Evolutionary conservation across 441 rosid species (phyloP).

Genomic region (Pelargonium citronellum): DNA sequence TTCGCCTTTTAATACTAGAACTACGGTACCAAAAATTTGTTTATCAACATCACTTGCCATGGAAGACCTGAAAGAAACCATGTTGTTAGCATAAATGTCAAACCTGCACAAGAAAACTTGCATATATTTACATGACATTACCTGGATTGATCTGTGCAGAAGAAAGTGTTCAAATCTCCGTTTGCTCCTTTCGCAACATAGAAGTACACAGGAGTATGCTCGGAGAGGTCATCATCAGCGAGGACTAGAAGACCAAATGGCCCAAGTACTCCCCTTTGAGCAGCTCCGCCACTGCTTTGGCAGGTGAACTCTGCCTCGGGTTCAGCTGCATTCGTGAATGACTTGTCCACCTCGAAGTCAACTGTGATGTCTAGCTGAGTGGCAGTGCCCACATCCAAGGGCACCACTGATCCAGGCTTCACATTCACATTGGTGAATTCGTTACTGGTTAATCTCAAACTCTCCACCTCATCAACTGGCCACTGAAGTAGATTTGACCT

Average conservation of each 20-base stretch:
- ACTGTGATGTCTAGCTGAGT: constrained; percentile 65
- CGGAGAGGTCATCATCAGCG: constrained; percentile 50
- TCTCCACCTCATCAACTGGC: constrained; percentile 79
- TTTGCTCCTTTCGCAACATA: constrained; percentile 48
- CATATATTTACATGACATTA: constrained; percentile 15
- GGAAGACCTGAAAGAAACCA: constrained; percentile 49
- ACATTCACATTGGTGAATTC: constrained; percentile 39
- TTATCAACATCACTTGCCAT: constrained; percentile 63
- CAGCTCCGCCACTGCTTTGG: constrained; percentile 44
- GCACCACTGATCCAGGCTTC: constrained; percentile 51
- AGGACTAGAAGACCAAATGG: constrained; percentile 81
- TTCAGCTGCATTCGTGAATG: constrained; percentile 29
- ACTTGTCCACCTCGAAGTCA: constrained; percentile 53
- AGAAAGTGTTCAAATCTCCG: constrained; percentile 47
- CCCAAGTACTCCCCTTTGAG: constrained; percentile 58
- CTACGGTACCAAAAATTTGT: constrained; percentile 49
- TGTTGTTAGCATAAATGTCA: neutral
- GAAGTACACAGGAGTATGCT: constrained; percentile 78
- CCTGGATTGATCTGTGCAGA: constrained; percentile 76
- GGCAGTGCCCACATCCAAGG: constrained; percentile 54
- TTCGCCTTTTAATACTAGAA: constrained; percentile 73
- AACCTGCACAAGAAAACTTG: too few species aligned
- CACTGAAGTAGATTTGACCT: constrained; percentile 71
- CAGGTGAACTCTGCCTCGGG: constrained; percentile 46
- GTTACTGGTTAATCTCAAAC: constrained; percentile 53